phyloP scores from a whole-genome alignment of 169 alveolate species.

The Eimeria brunetti region DNA sequence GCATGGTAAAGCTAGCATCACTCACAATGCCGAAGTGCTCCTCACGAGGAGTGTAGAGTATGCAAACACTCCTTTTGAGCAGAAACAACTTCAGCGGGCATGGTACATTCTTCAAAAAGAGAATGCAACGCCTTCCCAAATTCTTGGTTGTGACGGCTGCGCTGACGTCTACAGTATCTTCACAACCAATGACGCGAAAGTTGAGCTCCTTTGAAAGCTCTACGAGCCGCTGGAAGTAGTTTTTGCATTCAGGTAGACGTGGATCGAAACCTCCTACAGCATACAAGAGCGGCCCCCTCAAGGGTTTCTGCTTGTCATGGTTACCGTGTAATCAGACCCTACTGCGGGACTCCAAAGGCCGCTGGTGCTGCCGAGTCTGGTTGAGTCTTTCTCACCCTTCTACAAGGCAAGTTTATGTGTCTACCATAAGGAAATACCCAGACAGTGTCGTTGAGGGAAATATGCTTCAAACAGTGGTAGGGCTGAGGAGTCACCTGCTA shows the following conservation, averaged over 20 bases:
- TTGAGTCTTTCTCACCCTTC: background rate
- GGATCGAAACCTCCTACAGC: conserved; percentile 69
- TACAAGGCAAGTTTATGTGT: background rate
- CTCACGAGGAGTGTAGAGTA: conserved; percentile 95
- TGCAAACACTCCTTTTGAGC: conserved; percentile 89
- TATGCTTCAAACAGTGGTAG: background rate
- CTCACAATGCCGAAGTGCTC: conserved; percentile 98
- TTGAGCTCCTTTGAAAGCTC: conserved; percentile 74
- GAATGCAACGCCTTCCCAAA: conserved; percentile 81
- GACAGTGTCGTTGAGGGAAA: background rate
- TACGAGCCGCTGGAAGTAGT: conserved; percentile 57
- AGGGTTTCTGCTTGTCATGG: too few species aligned
- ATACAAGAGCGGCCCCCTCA: background rate
- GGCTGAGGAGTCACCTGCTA: conserved; percentile 65
- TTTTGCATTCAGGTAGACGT: conserved; percentile 34
- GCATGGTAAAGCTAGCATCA: background rate
- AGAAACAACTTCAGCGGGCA: conserved; percentile 87
- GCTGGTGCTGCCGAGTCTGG: background rate
- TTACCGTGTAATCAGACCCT: background rate
- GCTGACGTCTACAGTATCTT: background rate
- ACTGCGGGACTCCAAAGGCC: background rate
- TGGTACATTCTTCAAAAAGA: conserved; percentile 91
- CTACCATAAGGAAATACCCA: background rate
- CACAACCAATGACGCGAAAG: conserved; percentile 26
- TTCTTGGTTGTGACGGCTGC: background rate